Base-by-base conservation (phyloP, 768 basidiomycete species). In the Dictyophora rubrovolvata region DNA sequence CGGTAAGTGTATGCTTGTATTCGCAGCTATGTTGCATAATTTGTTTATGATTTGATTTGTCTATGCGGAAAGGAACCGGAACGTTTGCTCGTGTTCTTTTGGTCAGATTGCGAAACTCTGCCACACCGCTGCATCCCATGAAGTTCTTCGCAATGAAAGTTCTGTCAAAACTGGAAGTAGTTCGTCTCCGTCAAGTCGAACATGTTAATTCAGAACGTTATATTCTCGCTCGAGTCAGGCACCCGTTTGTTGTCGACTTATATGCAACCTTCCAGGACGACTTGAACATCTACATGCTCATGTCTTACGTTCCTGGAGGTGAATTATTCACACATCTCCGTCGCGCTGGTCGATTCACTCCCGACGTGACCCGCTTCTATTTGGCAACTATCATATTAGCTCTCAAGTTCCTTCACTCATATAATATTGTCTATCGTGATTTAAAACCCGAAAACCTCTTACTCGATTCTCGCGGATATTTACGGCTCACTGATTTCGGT, bases 401-500 rank as follows among this genome's bases (percentile, higher is more conserved):
- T 35, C 79, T 98, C 65, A 91, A 89, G 74, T 94, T 95, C 65
- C 78, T 98, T 5, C 96, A 98, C 71, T 87, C 87, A 14, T 91
- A 89, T 73, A 93, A 97, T 75, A 95, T 99, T 72, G 92, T 98
- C 67, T 98, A 98, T 73, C 91, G 95, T 48, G 95, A 98, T 72
- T 81, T 99, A 64, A 98, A 99, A 72, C 96, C 96, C 16, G 96
- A 99, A 72, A 99, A 99, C 67, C 82, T 99, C n/a, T 82, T 99
- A 42, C 77, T 99, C 55, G 96, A 96, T 69, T 84, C 89, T 20
- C 82, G 86, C 42, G 96, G 96, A 5, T 97, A 98, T 68, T 80
- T 95, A 63, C 89, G 92, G 35, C 83, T 98, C 61, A 95, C 94
- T 20, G 96, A 99, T 74, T 99, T 97, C 71, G 95, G 95, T 5